A percentile compares a stretch with the other conserved stretches of the same genome.
Conservation (phyloP, 2,329 filamentous ascomycete species). For the Tothia fuscella region DNA sequence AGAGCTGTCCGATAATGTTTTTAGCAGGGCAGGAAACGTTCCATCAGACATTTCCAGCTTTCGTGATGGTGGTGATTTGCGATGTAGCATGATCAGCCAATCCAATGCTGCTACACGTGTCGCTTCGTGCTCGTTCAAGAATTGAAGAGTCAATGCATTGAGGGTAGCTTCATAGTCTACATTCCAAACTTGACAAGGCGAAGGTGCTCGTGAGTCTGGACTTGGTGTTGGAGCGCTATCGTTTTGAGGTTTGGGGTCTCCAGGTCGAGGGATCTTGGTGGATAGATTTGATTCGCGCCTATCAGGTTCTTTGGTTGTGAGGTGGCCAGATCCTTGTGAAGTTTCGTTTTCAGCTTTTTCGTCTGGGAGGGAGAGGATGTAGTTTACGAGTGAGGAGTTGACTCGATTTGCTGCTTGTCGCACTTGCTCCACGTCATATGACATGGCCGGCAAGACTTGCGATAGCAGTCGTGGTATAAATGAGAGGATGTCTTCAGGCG, state of each 20-base stretch:
- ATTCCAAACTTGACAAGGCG: constrained; percentile 41
- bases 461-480: constrained; percentile 89
- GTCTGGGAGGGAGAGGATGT: constrained; percentile 82
- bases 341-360: constrained; percentile 31
- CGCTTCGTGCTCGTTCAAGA: constrained; percentile 92
- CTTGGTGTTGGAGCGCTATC: constrained; percentile 14
- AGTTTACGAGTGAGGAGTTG: constrained; percentile 83
- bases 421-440: constrained; percentile 80
- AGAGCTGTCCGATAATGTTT: constrained; percentile 88
- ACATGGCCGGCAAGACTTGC: constrained; percentile 86
- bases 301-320: constrained; percentile 21
- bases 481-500: constrained; percentile 86
- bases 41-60: constrained; percentile 86
- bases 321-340: constrained; percentile 24
- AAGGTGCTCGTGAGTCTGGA: constrained; percentile 33
- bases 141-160: constrained; percentile 81
- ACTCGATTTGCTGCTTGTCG: constrained; percentile 79
- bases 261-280: constrained; percentile 10
- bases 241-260: background rate
- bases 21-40: constrained; percentile 88
- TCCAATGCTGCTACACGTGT: constrained; percentile 87
- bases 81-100: constrained; percentile 96
- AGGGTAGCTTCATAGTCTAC: constrained; percentile 96
- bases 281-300: constrained; percentile 31
- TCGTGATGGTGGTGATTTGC: constrained; percentile 58